A percentile compares a stretch with the other conserved stretches of the same genome.
These are phyloP conservation scores for Eucalyptus grandis DNA, from an alignment of 345 rosid species.

Conservation along the genomic window DNA sequence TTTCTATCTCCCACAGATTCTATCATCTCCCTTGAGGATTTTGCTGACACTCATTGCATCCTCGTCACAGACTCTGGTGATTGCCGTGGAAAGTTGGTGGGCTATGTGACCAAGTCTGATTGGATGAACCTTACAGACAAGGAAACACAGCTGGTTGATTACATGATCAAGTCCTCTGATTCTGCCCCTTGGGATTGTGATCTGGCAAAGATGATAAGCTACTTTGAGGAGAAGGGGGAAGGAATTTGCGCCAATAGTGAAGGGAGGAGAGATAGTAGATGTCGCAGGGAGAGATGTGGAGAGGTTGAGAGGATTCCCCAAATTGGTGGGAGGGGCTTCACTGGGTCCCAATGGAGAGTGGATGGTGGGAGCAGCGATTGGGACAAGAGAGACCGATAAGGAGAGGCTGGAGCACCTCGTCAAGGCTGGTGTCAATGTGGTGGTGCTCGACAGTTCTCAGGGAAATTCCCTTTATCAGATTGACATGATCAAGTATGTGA, in stretches of 20 bases:
- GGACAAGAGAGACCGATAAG: conserved; percentile 74
- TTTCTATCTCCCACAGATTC: conserved; percentile 15
- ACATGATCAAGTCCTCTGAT: conserved; percentile 37
- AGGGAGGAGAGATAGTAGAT: conserved; percentile 53
- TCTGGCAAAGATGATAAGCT: conserved; percentile 28
- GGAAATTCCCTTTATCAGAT: conserved; percentile 85
- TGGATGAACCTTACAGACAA: conserved; percentile 36
- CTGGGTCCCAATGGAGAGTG: conserved; percentile 68
- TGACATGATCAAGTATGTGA: conserved; percentile 75
- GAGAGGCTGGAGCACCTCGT: conserved; percentile 75
- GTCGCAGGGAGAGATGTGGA: conserved; percentile 54
- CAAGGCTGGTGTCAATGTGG: conserved; percentile 51
- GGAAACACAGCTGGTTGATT: conserved; percentile 42
- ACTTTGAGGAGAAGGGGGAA: conserved; percentile 23
- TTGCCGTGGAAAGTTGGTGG: conserved; percentile 32
- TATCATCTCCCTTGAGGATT: neutral
- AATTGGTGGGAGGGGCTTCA: conserved; percentile 46
- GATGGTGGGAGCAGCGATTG: conserved; percentile 92
- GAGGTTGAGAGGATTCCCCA: conserved; percentile 68
- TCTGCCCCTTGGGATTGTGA: conserved; percentile 45
- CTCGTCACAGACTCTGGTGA: conserved; percentile 21
- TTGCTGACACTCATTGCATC: neutral
- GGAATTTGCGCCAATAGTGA: conserved; percentile 50
- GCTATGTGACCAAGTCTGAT: conserved; percentile 50
- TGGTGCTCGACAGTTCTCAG: conserved; percentile 86